Percentiles rank a stretch among this genome's conserved stretches.
These are phyloP conservation scores for Mycena sanguinolenta DNA, from an alignment of 768 basidiomycete species.

Conservation along the genomic window DNA sequence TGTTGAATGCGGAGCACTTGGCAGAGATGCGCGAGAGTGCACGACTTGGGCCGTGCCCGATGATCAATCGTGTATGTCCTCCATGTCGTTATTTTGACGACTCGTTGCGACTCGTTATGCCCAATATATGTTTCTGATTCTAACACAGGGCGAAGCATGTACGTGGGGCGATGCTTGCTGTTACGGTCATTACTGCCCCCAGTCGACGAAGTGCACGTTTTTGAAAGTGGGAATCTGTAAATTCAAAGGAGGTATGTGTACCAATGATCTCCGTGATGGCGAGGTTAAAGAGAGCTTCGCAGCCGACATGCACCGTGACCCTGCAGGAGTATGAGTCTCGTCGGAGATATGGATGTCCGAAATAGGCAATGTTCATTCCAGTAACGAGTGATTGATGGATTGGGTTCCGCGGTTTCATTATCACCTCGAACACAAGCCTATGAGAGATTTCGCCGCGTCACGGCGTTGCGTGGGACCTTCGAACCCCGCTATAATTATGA, in stretches of 20 bases:
- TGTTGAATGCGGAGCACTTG: constrained; percentile 67
- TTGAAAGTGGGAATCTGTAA: constrained; percentile 71
- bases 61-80: constrained; percentile 65
- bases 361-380: constrained; percentile 20
- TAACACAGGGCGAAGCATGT: constrained; percentile 65
- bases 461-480: constrained; percentile 54
- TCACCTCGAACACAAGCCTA: constrained; percentile 28
- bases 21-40: constrained; percentile 67
- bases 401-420: constrained; percentile 25
- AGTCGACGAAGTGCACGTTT: constrained; percentile 57
- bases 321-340: constrained; percentile 19
- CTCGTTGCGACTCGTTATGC: constrained; percentile 9
- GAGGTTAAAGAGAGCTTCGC: constrained; percentile 25
- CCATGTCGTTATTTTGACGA: no score
- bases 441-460: constrained; percentile 38
- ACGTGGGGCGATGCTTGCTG: constrained; percentile 72
- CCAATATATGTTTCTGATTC: not conserved
- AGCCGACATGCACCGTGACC: constrained; percentile 58
- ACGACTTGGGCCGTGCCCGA: constrained; percentile 73
- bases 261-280: constrained; percentile 17
- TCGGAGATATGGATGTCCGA: constrained; percentile 24
- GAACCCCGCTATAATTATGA: constrained; percentile 56
- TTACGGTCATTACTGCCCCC: constrained; percentile 66
- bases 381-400: not conserved
- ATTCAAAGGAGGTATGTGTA: constrained; percentile 67